phyloP scores from a whole-genome alignment of 2,329 filamentous ascomycete species.

The Canariomyces notabilis region DNA sequence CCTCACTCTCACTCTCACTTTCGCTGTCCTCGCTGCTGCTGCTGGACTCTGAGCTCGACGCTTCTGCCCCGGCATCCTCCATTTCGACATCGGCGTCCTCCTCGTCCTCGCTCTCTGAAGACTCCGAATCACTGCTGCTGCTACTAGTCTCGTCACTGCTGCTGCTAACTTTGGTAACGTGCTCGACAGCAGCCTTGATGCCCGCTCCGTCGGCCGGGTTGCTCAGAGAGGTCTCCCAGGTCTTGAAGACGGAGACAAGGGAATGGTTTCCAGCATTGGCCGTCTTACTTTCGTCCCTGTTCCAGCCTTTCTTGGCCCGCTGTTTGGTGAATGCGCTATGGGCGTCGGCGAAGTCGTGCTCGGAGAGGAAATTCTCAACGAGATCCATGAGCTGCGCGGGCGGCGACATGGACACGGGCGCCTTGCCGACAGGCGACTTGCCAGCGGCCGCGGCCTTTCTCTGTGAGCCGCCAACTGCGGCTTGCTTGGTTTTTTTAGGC shows the following conservation, averaged over 20 bases:
- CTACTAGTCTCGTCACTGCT: conserved; percentile 30
- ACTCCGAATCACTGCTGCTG: conserved; percentile 31
- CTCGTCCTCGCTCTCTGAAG: conserved; percentile 32
- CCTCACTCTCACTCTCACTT: conserved; percentile 28
- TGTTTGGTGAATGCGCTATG: conserved; percentile 60
- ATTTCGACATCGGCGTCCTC: conserved; percentile 40
- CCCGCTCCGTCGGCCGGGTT: conserved; percentile 26
- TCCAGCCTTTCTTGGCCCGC: conserved; percentile 47
- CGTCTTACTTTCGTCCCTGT: conserved; percentile 16
- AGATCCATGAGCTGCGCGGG: conserved; percentile 61
- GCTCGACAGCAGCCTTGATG: conserved; percentile 27
- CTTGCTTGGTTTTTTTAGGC: conserved; percentile 20
- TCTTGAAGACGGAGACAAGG: conserved; percentile 46
- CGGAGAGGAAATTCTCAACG: conserved; percentile 60
- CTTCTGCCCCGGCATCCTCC: conserved; percentile 36
- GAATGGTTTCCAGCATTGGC: conserved; percentile 32
- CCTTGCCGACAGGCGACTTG: conserved; percentile 13
- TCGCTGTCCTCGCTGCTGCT: conserved; percentile 26
- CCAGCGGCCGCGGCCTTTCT: conserved; percentile 16
- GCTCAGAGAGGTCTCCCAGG: conserved; percentile 42
- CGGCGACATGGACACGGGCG: conserved; percentile 31
- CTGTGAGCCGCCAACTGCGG: conserved; percentile 20
- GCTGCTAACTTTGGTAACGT: conserved; percentile 32
- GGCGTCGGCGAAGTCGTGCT: conserved; percentile 59
- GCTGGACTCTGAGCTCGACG: conserved; percentile 31